These are phyloP conservation scores for Ogataea zsoltii DNA, from an alignment of 805 yeast genomes.

Conservation along the genomic window DNA sequence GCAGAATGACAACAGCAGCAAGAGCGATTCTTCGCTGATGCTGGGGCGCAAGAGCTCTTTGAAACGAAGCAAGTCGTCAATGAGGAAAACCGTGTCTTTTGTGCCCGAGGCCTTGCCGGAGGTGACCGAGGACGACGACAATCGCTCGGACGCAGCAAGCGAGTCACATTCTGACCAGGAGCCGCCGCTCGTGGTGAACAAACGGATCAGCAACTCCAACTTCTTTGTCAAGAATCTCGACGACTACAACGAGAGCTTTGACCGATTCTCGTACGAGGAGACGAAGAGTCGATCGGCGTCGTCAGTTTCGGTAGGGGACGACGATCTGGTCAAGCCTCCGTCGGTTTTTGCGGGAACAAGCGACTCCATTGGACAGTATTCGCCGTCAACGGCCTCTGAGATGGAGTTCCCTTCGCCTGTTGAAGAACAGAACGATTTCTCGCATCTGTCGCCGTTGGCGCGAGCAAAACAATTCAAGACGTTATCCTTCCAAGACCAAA, in stretches of 20 bases:
- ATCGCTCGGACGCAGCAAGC: slow-evolving; percentile 41
- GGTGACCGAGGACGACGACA: slow-evolving; percentile 35
- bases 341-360: slow-evolving; percentile 13
- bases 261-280: slow-evolving; percentile 18
- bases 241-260: slow-evolving; percentile 25
- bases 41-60: slow-evolving; percentile 27
- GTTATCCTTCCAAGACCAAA: slow-evolving; percentile 23
- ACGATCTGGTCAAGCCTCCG: slow-evolving; percentile 6
- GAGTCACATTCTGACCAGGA: slow-evolving; percentile 38
- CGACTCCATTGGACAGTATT: slow-evolving; percentile 31
- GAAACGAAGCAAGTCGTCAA: slow-evolving; percentile 26
- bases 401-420: slow-evolving; percentile 7
- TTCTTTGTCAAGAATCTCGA: slow-evolving; percentile 36
- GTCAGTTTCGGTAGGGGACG: not conserved
- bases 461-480: slow-evolving; percentile 14
- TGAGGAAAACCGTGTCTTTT: slow-evolving; percentile 34
- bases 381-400: slow-evolving; percentile 26
- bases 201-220: slow-evolving; percentile 31
- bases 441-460: slow-evolving; percentile 9
- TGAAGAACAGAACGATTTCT: not conserved
- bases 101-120: slow-evolving; percentile 24
- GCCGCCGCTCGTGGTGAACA: slow-evolving; percentile 21
- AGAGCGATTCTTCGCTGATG: slow-evolving; percentile 24
- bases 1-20: slow-evolving; percentile 16
- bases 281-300: slow-evolving; percentile 3